Evolutionary conservation across 495 filamentous ascomycete genomes (phyloP).

Genomic region (Aspergillus bertholletiae): DNA sequence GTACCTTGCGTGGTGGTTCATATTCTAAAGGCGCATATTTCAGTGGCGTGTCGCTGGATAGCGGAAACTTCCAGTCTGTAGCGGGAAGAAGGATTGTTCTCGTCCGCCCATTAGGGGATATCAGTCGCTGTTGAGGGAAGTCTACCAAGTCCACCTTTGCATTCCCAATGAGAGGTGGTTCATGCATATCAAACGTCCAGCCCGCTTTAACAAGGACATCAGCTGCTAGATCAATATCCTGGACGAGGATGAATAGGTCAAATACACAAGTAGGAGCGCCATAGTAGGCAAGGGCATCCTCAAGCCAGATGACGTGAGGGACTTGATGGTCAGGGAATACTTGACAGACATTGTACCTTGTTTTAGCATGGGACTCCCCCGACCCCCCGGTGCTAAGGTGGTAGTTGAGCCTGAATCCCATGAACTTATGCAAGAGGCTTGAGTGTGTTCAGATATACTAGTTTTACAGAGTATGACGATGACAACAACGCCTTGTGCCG

Average conservation of each 20-base stretch:
- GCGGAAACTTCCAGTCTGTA: slow-evolving; percentile 12
- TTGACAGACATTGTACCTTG: too few relatives aligned
- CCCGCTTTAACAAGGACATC: slow-evolving; percentile 12
- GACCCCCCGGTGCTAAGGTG: too few relatives aligned
- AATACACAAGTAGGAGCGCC: slow-evolving; percentile 24
- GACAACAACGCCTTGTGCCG: too few relatives aligned
- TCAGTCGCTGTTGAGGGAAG: slow-evolving; percentile 10
- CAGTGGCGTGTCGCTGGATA: not conserved
- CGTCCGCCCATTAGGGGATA: slow-evolving; percentile 10
- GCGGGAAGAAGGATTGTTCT: slow-evolving; percentile 20
- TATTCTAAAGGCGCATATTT: too few relatives aligned
- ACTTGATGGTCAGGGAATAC: too few relatives aligned
- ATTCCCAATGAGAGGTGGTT: slow-evolving; percentile 16
- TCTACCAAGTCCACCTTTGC: slow-evolving; percentile 3
- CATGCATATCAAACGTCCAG: slow-evolving; percentile 15
- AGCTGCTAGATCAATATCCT: slow-evolving; percentile 17
- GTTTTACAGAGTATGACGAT: too few relatives aligned
- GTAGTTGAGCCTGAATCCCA: too few relatives aligned
- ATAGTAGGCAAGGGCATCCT: slow-evolving; percentile 22
- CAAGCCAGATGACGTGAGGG: too few relatives aligned
- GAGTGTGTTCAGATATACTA: too few relatives aligned
- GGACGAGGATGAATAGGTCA: slow-evolving; percentile 24
- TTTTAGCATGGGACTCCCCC: too few relatives aligned
- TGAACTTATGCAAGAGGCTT: too few relatives aligned
- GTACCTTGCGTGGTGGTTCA: too few relatives aligned